Percentiles rank a stretch among this genome's conserved stretches.
These are phyloP conservation scores for Hygrophila difformis DNA, from an alignment of 257 asterid species.

Conservation along the genomic window DNA sequence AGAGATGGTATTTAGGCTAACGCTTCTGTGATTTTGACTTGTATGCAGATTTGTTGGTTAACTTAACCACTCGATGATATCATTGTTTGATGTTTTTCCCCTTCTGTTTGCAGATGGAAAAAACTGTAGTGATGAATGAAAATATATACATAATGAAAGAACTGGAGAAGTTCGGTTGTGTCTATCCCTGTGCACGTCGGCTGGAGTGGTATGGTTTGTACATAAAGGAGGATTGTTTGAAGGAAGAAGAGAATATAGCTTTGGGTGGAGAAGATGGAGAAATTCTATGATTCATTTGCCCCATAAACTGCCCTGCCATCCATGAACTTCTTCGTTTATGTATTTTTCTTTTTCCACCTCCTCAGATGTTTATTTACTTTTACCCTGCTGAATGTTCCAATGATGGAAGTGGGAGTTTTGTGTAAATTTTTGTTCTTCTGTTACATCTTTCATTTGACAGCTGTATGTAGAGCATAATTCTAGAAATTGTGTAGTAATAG, in stretches of 20 bases:
- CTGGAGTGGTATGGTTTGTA: constrained; percentile 48
- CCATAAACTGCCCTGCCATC: no score
- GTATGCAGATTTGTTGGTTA: not conserved
- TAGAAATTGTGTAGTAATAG: no score
- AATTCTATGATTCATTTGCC: constrained; percentile 30
- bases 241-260: constrained; percentile 23
- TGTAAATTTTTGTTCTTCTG: no score
- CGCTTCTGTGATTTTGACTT: not conserved
- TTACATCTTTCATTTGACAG: no score
- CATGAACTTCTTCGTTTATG: no score
- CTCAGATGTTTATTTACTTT: no score
- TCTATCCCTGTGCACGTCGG: constrained; percentile 17
- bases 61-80: not conserved
- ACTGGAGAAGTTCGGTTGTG: constrained; percentile 32
- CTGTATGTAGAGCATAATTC: no score
- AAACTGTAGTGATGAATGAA: constrained; percentile 33
- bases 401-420: no score
- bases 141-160: constrained; percentile 29
- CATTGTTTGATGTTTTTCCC: not conserved
- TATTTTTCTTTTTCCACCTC: no score
- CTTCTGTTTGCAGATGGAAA: constrained; percentile 37
- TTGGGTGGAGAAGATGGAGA: constrained; percentile 55
- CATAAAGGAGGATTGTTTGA: constrained; percentile 33
- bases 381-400: no score
- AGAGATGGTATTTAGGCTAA: constrained; percentile 29